These are phyloP conservation scores for Rutstroemia sp. DNA, from an alignment of 2,329 filamentous ascomycete species.

Conservation along the genomic window DNA sequence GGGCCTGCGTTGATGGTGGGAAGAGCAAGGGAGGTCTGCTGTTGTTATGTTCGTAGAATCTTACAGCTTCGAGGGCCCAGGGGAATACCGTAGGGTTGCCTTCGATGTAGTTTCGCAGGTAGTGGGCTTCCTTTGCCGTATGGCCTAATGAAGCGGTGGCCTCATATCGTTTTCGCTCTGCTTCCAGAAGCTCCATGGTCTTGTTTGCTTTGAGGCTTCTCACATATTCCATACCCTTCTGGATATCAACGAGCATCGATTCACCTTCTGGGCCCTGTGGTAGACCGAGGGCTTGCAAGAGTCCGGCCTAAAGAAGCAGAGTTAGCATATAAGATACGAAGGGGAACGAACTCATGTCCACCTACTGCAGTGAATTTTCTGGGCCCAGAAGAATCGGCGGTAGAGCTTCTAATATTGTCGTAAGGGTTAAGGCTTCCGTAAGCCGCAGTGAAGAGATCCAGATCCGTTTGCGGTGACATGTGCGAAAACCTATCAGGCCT, in stretches of 20 bases:
- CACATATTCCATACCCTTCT: not conserved
- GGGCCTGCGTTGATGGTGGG: not conserved
- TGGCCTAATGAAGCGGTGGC: not conserved
- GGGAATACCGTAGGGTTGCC: not conserved
- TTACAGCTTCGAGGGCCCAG: not conserved
- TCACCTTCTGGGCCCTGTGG: not conserved
- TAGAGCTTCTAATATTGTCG: not conserved
- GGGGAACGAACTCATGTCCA: not conserved
- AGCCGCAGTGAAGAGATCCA: slow-evolving; percentile 4
- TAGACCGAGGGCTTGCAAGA: not conserved
- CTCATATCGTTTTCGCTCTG: not conserved
- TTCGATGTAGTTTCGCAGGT: not conserved
- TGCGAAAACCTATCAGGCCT: slow-evolving; percentile 5
- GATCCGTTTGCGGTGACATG: slow-evolving; percentile 5
- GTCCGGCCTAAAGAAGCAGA: not conserved
- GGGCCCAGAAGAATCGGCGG: no score
- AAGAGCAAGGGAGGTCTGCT: not conserved
- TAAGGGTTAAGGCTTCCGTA: not conserved
- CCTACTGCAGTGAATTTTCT: no score
- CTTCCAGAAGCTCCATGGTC: not conserved
- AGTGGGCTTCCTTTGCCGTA: not conserved
- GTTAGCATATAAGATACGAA: not conserved
- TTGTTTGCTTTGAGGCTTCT: not conserved
- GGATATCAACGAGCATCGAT: not conserved
- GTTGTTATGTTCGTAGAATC: not conserved